Evolutionary conservation across 441 rosid species (phyloP).

Genomic region (Jatropha multifida): DNA sequence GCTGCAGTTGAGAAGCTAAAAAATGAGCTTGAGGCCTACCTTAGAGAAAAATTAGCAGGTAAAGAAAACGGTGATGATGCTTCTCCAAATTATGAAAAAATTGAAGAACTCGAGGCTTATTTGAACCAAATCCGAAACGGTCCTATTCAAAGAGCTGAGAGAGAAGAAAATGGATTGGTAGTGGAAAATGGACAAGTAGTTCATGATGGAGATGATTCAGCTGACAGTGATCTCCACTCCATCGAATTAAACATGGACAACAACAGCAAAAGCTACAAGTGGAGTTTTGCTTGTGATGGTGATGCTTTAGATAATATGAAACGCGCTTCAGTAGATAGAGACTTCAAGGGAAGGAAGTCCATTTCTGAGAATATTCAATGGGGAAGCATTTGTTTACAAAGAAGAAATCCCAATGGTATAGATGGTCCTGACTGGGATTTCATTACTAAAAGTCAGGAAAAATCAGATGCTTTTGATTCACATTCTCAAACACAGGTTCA

Average conservation of each 20-base stretch:
- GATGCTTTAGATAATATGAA: constrained; percentile 33
- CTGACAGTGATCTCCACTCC: constrained; percentile 83
- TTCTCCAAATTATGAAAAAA: constrained; percentile 37
- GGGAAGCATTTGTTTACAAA: constrained; percentile 50
- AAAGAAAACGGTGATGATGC: constrained; percentile 31
- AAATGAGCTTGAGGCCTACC: constrained; percentile 57
- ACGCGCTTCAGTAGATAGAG: constrained; percentile 39
- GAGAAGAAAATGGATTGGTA: constrained; percentile 17
- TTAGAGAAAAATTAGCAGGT: constrained; percentile 30
- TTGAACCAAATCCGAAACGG: constrained; percentile 33
- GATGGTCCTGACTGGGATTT: constrained; percentile 27
- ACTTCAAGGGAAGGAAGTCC: constrained; percentile 44
- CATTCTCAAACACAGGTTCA: constrained; percentile 32
- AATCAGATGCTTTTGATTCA: constrained; percentile 32
- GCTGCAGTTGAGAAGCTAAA: constrained; percentile 64
- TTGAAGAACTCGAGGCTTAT: constrained; percentile 57
- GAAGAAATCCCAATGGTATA: constrained; percentile 30
- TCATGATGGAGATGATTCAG: constrained; percentile 51
- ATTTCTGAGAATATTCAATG: constrained; percentile 56
- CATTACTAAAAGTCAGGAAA: constrained; percentile 38
- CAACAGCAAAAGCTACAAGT: constrained; percentile 58
- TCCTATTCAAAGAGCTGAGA: constrained; percentile 21
- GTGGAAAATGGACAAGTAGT: constrained; percentile 25
- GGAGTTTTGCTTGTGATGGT: constrained; percentile 65
- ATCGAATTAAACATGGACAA: constrained; percentile 87